Evolutionary conservation across 2,329 filamentous ascomycete genomes (phyloP).

Genomic region (Xylaria sp.): DNA sequence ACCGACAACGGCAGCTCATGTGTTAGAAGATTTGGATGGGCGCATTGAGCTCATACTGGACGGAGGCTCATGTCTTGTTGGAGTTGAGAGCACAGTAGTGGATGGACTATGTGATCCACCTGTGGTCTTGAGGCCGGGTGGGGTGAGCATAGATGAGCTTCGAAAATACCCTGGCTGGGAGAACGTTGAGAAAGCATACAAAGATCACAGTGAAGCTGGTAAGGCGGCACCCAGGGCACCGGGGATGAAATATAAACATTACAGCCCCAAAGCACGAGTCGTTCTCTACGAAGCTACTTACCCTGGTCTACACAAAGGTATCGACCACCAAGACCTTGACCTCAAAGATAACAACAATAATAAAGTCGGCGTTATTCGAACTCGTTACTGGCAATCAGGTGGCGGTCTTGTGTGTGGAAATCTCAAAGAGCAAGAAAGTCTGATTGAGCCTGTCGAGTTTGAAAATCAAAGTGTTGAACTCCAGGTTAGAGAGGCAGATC

Average conservation of each 20-base stretch:
- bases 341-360: constrained; percentile 26
- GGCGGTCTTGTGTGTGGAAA: constrained; percentile 53
- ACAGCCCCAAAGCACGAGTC: constrained; percentile 89
- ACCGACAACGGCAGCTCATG: constrained; percentile 89
- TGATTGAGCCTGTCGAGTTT: constrained; percentile 39
- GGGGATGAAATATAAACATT: constrained; percentile 99
- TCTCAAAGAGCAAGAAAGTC: constrained; percentile 47
- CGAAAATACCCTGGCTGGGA: constrained; percentile 83
- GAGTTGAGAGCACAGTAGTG: constrained; percentile 96
- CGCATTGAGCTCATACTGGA: constrained; percentile 89
- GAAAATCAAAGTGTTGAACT: constrained; percentile 45
- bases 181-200: constrained; percentile 78
- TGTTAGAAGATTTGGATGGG: constrained; percentile 83
- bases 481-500: constrained; percentile 55
- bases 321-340: constrained; percentile 52
- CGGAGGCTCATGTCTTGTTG: constrained; percentile 85
- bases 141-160: constrained; percentile 84
- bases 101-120: constrained; percentile 87
- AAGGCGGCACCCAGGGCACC: constrained; percentile 80
- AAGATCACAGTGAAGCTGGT: constrained; percentile 75
- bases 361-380: constrained; percentile 65
- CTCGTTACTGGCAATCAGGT: constrained; percentile 61
- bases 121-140: constrained; percentile 84
- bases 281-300: constrained; percentile 76
- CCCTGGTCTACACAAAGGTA: constrained; percentile 50